Evolutionary conservation across 2,329 filamentous ascomycete genomes (phyloP).

Genomic region (Colletotrichum sp.): DNA sequence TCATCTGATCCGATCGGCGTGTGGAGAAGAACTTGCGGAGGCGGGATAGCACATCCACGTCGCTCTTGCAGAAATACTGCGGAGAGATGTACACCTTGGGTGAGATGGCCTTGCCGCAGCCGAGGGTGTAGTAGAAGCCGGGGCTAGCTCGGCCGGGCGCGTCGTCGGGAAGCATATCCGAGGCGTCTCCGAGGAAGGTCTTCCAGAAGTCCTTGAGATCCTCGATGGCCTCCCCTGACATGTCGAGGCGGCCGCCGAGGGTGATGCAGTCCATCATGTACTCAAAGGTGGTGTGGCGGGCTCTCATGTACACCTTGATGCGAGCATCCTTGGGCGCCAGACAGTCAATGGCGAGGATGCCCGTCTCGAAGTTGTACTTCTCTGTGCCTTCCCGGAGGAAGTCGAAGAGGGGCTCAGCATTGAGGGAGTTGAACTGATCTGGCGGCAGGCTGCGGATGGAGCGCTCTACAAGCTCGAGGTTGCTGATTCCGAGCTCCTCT

Average conservation of each 20-base stretch:
- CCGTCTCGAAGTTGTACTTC: slow-evolving; percentile 16
- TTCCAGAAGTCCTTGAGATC: slow-evolving; percentile 17
- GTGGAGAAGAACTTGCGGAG: slow-evolving; percentile 16
- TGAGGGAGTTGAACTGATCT: background rate
- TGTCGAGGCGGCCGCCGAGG: slow-evolving; percentile 8
- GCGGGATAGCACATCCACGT: slow-evolving; percentile 4
- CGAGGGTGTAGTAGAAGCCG: slow-evolving; percentile 18
- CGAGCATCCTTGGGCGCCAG: slow-evolving; percentile 2
- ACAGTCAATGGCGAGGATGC: slow-evolving; percentile 15
- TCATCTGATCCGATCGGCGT: slow-evolving; percentile 13
- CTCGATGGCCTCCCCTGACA: slow-evolving; percentile 12
- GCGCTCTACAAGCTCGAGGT: slow-evolving; percentile 10
- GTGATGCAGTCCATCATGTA: slow-evolving; percentile 21
- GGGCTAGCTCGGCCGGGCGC: slow-evolving; percentile 10
- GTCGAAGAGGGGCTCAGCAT: background rate
- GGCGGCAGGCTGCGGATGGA: slow-evolving; percentile 6
- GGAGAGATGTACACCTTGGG: slow-evolving; percentile 17
- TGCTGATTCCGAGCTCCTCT: slow-evolving; percentile 13
- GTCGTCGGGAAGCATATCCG: background rate
- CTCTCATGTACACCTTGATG: slow-evolving; percentile 15
- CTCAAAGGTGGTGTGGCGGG: slow-evolving; percentile 8
- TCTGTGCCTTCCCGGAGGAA: slow-evolving; percentile 7
- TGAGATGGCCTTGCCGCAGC: slow-evolving; percentile 5
- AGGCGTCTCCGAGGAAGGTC: background rate
- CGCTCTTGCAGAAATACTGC: slow-evolving; percentile 8